A percentile compares a stretch with the other conserved stretches of the same genome.
phyloP scores from a whole-genome alignment of 306 rosid species.

The Ormosia emarginata region DNA sequence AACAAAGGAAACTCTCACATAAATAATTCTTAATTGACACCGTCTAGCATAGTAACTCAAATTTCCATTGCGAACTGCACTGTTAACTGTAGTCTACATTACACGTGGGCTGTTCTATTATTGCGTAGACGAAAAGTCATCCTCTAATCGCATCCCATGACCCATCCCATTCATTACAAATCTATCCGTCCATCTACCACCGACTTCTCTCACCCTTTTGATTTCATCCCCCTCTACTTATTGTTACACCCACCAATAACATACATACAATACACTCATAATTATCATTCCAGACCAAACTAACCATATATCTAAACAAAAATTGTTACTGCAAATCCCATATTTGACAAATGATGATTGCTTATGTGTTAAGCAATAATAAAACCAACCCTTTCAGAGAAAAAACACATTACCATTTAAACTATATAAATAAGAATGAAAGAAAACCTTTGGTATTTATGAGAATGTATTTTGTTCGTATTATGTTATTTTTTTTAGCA shows the following conservation, averaged over 20 bases:
- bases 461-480: neutral
- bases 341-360: neutral
- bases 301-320: neutral
- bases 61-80: too few species aligned
- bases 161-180: neutral
- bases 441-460: neutral
- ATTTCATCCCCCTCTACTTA: constrained; percentile 34
- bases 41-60: too few species aligned
- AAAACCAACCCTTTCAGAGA: neutral
- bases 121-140: constrained; percentile 62
- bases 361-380: neutral
- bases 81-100: neutral
- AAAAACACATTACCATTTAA: neutral
- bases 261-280: neutral
- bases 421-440: neutral
- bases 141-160: neutral
- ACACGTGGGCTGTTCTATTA: constrained; percentile 19
- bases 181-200: constrained; percentile 25
- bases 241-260: neutral
- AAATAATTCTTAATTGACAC: too few species aligned
- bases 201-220: constrained; percentile 33
- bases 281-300: neutral
- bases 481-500: too few species aligned
- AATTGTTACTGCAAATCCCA: neutral
- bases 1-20: neutral